Evolutionary conservation across 805 yeast species (phyloP).

Genomic region (Komagataella populi): DNA sequence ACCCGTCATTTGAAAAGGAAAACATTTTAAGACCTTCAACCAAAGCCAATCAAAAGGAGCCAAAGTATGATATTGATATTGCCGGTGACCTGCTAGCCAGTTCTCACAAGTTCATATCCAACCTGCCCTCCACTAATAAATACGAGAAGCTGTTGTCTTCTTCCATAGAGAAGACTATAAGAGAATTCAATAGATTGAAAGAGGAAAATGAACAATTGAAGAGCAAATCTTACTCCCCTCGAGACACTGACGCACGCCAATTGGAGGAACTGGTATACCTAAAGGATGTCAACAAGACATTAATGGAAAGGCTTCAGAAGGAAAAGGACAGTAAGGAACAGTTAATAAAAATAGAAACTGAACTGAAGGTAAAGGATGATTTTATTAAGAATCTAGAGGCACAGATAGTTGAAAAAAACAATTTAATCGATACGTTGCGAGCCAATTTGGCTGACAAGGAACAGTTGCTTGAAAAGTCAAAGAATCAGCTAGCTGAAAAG

Average conservation of each 20-base stretch:
- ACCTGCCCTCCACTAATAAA: background rate
- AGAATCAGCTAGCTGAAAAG: background rate
- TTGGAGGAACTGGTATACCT: constrained; percentile 1
- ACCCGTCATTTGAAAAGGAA: constrained; percentile 5
- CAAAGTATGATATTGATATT: background rate
- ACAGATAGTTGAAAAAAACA: background rate
- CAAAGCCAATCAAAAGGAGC: constrained; percentile 3
- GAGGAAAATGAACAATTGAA: constrained; percentile 2
- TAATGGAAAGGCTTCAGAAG: constrained; percentile 4
- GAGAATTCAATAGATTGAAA: constrained; percentile 2
- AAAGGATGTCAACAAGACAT: constrained; percentile 3
- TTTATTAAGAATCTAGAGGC: background rate
- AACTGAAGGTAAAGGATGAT: background rate
- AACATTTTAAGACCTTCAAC: constrained; percentile 12
- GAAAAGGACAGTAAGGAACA: background rate
- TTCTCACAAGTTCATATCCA: constrained; percentile 1
- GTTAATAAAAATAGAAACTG: background rate
- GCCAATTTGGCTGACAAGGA: background rate
- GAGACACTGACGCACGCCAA: background rate
- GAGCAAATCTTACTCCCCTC: background rate
- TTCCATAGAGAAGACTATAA: constrained; percentile 1
- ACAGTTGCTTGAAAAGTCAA: background rate
- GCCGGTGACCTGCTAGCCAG: constrained; percentile 1
- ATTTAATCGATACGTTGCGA: background rate
- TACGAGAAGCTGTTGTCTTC: constrained; percentile 1